Base-by-base conservation (phyloP, 257 asterid genomes). In the Solanum pimpinellifolium region DNA sequence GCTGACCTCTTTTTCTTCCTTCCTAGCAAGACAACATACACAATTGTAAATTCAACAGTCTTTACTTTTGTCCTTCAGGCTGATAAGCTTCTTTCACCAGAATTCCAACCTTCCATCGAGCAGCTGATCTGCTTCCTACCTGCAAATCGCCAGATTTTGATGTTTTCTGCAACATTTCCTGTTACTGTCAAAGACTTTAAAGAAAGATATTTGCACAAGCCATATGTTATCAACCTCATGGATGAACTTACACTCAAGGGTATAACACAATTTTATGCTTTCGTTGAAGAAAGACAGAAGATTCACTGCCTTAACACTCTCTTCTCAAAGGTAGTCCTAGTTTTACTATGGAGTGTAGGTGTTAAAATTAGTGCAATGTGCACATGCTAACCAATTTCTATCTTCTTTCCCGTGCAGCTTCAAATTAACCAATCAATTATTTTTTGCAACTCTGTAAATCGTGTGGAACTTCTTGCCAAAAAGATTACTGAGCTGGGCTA, bases 231-330 rank as follows among this genome's bases (percentile, higher is more conserved):
- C 88, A 96, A 96, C 92, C 95, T 96, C 62, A 96, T 96, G 98
- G 98, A 96, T 88, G 98, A 96, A 92, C 97, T 95, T 87, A 95
- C 98, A 21, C 95, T 95, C 81, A 94, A 95, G 95, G 98, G 98
- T 91, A 93, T 95, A 87, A 94, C 98, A 33, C 98, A 95, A 88
- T 95, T 37, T 86, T 95, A 95, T 91, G 98, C 97, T 62, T 95
- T 95, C 91, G 98, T 96, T 74, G 98, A 95, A 93, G 98, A 94
- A 92, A 93, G 98, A 87, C 98, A 95, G 92, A 95, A 95, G 91
- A 93, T 95, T 80, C 98, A 94, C 88, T 95, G 98, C 91, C 97
- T 95, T 88, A 94, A 94, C 91, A 93, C 98, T 21, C 96, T 95
- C 76, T 95, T 95, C 90, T 94, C 98, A 20, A 95, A 94, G 98